Percentiles rank a stretch among this genome's conserved stretches.
Evolutionary conservation across 306 rosid species (phyloP).

Genomic region (Fragaria ananassa): DNA sequence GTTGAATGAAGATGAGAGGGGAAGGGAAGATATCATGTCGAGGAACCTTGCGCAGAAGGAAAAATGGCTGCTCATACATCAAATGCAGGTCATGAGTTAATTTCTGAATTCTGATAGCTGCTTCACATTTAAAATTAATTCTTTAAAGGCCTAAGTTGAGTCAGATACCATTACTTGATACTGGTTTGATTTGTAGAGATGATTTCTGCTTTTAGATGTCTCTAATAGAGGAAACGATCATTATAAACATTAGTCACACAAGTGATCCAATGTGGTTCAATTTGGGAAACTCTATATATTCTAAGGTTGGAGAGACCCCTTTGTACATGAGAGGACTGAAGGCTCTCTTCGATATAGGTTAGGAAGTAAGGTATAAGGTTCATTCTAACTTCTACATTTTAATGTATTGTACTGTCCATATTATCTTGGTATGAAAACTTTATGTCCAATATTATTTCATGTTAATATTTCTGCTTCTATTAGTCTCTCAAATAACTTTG

Average conservation of each 20-base stretch:
- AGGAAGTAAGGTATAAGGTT: neutral
- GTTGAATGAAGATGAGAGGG: constrained; percentile 26
- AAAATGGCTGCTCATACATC: constrained; percentile 41
- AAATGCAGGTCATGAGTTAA: constrained; percentile 43
- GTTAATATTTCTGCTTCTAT: too few species aligned
- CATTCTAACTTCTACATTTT: neutral
- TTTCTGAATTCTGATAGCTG: neutral
- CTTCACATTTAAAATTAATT: neutral
- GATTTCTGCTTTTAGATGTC: neutral
- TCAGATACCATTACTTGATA: neutral
- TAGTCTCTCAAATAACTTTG: too few species aligned
- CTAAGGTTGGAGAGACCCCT: neutral
- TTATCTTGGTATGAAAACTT: neutral
- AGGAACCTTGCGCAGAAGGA: constrained; percentile 30
- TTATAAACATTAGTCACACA: neutral
- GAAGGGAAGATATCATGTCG: constrained; percentile 24
- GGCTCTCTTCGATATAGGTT: neutral
- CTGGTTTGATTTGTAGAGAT: neutral
- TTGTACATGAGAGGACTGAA: neutral
- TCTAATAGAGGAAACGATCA: neutral
- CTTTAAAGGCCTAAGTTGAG: neutral
- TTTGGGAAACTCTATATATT: neutral
- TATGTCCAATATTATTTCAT: too few species aligned
- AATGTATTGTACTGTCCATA: neutral
- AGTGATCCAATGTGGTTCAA: neutral